phyloP scores from a whole-genome alignment of 345 rosid species.

The Syzygium grande region DNA sequence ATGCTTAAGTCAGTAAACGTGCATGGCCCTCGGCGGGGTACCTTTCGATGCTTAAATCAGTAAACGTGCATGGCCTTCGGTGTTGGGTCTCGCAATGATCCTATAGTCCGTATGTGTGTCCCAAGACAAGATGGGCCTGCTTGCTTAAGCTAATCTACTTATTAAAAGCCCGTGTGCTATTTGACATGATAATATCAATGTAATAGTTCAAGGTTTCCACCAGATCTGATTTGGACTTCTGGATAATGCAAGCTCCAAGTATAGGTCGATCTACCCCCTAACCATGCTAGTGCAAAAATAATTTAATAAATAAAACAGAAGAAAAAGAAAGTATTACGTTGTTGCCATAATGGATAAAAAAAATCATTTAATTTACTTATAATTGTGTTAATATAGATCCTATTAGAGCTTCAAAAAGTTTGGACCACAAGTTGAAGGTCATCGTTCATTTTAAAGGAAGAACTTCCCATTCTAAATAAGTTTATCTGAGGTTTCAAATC shows the following conservation, averaged over 20 bases:
- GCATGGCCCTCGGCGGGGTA: too few species aligned
- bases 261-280: neutral
- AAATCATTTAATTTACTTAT: too few species aligned
- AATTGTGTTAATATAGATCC: neutral
- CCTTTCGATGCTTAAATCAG: neutral
- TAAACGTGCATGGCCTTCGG: neutral
- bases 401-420: neutral
- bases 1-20: neutral
- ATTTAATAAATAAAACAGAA: neutral
- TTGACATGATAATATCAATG: neutral
- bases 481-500: neutral
- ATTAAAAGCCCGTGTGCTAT: neutral
- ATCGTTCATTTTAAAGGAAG: neutral
- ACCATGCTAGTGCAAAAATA: neutral
- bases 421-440: neutral
- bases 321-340: neutral
- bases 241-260: neutral
- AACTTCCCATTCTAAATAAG: neutral
- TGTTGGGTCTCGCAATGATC: neutral
- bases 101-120: neutral
- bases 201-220: neutral
- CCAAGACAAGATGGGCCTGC: neutral
- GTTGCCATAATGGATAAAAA: neutral
- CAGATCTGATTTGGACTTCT: neutral
- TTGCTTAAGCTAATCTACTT: neutral